Percentiles rank a stretch among this genome's conserved stretches.
Evolutionary conservation across 2,329 filamentous ascomycete genomes (phyloP).

Genomic region (Orbilia brochopaga): DNA sequence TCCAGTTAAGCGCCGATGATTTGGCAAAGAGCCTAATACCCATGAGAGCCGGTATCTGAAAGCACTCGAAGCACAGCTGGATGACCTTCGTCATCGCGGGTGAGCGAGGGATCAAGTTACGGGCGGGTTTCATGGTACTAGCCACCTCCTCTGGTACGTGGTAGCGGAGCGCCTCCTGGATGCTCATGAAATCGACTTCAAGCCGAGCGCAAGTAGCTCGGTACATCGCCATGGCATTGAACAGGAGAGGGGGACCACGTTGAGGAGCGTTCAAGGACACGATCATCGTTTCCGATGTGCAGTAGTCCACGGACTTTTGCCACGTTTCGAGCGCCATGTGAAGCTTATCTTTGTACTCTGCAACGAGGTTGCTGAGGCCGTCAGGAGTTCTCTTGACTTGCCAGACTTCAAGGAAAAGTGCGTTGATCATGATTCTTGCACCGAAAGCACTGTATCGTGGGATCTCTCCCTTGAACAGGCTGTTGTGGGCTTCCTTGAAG

Average conservation of each 20-base stretch:
- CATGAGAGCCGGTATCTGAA: constrained; percentile 91
- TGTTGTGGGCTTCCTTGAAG: constrained; percentile 92
- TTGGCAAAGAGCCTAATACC: constrained; percentile 98
- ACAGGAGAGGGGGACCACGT: constrained; percentile 93
- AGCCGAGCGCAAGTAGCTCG: constrained; percentile 90
- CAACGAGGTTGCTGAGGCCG: constrained; percentile 93
- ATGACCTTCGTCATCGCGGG: constrained; percentile 99
- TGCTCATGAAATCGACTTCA: constrained; percentile 91
- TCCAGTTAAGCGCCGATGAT: constrained; percentile 98
- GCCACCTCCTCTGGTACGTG: constrained; percentile 97
- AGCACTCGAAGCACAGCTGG: constrained; percentile 95
- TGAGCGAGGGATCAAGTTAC: constrained; percentile 91
- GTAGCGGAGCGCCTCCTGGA: constrained; percentile 94
- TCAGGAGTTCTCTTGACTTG: constrained; percentile 99
- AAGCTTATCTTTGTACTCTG: constrained; percentile 83
- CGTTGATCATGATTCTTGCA: constrained; percentile 98
- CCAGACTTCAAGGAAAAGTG: constrained; percentile 97
- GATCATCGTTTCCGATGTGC: constrained; percentile 85
- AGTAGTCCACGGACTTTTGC: constrained; percentile 93
- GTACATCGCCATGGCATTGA: constrained; percentile 97
- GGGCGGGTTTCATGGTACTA: constrained; percentile 91
- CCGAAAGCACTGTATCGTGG: constrained; percentile 95
- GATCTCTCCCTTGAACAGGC: constrained; percentile 89
- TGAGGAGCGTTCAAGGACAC: constrained; percentile 92
- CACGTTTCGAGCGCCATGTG: constrained; percentile 95